Base-by-base conservation (phyloP, 164 flowering plant genomes). In the Tetrastigma voinierianum region DNA sequence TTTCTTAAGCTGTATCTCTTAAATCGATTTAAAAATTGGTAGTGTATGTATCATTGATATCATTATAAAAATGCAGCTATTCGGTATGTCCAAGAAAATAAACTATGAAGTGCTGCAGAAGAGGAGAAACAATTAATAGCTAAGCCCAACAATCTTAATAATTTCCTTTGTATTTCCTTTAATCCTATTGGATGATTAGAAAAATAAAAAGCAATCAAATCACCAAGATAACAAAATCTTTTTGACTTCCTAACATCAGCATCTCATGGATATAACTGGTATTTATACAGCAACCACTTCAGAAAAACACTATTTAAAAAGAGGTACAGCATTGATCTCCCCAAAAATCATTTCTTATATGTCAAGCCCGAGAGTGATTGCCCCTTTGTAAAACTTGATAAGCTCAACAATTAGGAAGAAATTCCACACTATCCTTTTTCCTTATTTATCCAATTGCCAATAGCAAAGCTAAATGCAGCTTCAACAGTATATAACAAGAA, bases 391-490 rank as follows among this genome's bases (percentile, higher is more conserved):
- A 21, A 10, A 15, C 45, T 59, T 3, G 40, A 43, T 32, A 20
- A 3, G 19, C 18, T 59, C 49, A n/a, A 45, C 15, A 45, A 59
- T 59, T 18, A 59, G 9, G 62, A 59, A 43, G 1, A 21, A 21
- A 45, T 43, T 23, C 62, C 13, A 44, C 44, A 24, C 18, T 18
- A 11, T 15, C 25, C 62, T 43, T 44, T 25, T 46, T 59, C 12
- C 21, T 15, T n/a, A 67, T 51, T 23, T 7, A 47, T 59, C 62
- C 4, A 43, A 47, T 21, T 48, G 56, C 52, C 59, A 67, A 46
- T 46, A 46, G 18, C 52, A 46, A 13, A 25, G 14, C 15, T 17
- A 32, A 32, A 32, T 32, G 40, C 40, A 32, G 40, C 40, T 32
- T 32, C 40, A 32, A 32, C 40, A 32, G 9, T 21, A 57, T 21